phyloP scores from a whole-genome alignment of 331 rosid species.

The Acacia pycnantha region DNA sequence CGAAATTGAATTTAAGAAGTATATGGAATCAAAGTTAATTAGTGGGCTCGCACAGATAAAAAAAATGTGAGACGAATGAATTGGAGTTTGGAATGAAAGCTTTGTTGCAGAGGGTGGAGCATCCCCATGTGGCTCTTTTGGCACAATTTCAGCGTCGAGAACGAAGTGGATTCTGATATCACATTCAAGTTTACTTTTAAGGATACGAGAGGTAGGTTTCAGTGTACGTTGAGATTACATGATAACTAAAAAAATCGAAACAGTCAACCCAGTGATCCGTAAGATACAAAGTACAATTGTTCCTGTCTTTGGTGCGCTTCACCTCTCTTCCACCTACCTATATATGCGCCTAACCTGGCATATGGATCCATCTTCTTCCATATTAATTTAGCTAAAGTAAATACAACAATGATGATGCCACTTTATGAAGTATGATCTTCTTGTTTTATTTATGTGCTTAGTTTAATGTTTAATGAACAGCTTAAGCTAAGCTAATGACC shows the following conservation, averaged over 20 bases:
- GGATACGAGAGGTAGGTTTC: not conserved
- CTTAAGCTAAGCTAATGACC: not conserved
- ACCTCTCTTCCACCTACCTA: not conserved
- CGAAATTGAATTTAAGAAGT: too few species aligned
- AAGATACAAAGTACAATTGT: constrained; percentile 16
- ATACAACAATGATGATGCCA: not conserved
- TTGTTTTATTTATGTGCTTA: not conserved
- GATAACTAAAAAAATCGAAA: not conserved
- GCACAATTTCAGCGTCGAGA: not conserved
- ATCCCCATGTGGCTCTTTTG: not conserved
- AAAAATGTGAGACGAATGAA: not conserved
- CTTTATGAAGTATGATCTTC: not conserved
- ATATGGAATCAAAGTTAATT: too few species aligned
- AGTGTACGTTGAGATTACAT: not conserved
- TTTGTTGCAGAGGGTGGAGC: not conserved
- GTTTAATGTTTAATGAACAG: constrained; percentile 29
- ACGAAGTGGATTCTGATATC: constrained; percentile 13
- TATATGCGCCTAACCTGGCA: constrained; percentile 23
- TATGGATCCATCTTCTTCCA: not conserved
- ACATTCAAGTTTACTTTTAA: not conserved
- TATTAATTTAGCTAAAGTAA: not conserved
- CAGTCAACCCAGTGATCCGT: constrained; percentile 5
- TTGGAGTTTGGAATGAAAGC: not conserved
- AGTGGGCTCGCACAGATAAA: not conserved
- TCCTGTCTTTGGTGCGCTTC: not conserved